Base-by-base conservation (phyloP, 495 filamentous ascomycete genomes). In the Halenospora varia region DNA sequence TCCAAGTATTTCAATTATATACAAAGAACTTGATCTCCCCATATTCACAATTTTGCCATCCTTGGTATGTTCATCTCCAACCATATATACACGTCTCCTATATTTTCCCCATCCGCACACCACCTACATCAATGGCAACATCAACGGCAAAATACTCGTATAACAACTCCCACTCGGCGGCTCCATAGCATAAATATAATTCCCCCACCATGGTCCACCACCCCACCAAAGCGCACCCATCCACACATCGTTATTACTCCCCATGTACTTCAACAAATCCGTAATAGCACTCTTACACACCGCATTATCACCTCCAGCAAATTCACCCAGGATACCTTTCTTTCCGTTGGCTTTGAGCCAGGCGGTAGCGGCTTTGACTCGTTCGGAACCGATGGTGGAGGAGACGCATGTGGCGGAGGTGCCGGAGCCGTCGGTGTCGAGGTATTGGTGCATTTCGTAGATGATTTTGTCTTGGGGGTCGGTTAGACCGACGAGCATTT, bases 331-430 rank as follows among this genome's bases (percentile, higher is more conserved):
- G 57, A 90, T 70, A 24, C 74, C 85, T 64, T 77, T 77, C 76
- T 89, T 88, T 58, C 70, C 69, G 72, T 89, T 88, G n/a, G 70
- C 63, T 69, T 83, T 80, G 58, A 88, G 72, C 87, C 88, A 91
- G 25, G 70, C 68, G 3, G 88, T 90, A 11, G 88, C 87, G 10
- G 73, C 77, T 26, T 73, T 62, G 24, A 91, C 56, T 3, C 87
- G 77, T 71, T 90, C 84, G 22, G 64, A 57, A 47, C 86, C 86
- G 54, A 86, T 80, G 13, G 81, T 82, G 25, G 57, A 44, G 53
- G 73, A 78, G 47, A 81, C 81, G 65, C 84, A 86, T 48, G 66
- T 66, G 35, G 71, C 66, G 1, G 68, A 75, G 22, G 83, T 86
- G 19, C 84, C 83, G 18, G 79, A 82, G 61, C 71, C 70, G 63